phyloP scores from a whole-genome alignment of 116 monocot species.

The Trichopus zeylanicus region DNA sequence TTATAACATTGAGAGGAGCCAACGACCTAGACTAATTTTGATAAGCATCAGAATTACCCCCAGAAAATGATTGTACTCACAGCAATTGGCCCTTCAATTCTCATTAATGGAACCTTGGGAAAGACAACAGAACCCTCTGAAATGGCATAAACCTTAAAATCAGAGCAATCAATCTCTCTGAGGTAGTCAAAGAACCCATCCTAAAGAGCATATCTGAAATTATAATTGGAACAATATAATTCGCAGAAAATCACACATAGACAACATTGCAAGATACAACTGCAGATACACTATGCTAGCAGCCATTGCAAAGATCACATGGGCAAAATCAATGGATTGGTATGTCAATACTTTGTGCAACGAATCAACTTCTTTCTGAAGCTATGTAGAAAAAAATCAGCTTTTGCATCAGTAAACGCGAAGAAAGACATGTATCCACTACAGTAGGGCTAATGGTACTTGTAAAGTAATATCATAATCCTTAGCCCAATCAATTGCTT shows the following conservation, averaged over 20 bases:
- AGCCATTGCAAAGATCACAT: too few relatives aligned
- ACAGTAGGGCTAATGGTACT: too few relatives aligned
- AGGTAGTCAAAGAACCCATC: conserved; percentile 90
- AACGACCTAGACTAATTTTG: neutral
- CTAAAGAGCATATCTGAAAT: conserved; percentile 21
- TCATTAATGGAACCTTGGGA: conserved; percentile 82
- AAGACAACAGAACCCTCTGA: conserved; percentile 95
- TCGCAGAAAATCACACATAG: neutral
- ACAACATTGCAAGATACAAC: neutral
- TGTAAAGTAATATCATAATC: too few relatives aligned
- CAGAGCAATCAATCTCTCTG: conserved; percentile 60
- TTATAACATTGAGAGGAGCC: neutral
- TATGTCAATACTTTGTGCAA: too few relatives aligned
- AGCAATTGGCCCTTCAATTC: conserved; percentile 91
- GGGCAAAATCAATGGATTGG: too few relatives aligned
- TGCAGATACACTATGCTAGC: neutral
- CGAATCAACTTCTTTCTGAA: too few relatives aligned
- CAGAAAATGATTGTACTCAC: conserved; percentile 31
- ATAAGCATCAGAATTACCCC: neutral
- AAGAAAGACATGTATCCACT: too few relatives aligned
- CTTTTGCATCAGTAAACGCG: too few relatives aligned
- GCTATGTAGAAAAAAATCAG: too few relatives aligned
- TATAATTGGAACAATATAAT: neutral
- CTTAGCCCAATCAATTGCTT: too few relatives aligned
- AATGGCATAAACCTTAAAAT: conserved; percentile 90